Base-by-base conservation (phyloP, 805 yeast genomes). In the Ogataea degrootiae region DNA sequence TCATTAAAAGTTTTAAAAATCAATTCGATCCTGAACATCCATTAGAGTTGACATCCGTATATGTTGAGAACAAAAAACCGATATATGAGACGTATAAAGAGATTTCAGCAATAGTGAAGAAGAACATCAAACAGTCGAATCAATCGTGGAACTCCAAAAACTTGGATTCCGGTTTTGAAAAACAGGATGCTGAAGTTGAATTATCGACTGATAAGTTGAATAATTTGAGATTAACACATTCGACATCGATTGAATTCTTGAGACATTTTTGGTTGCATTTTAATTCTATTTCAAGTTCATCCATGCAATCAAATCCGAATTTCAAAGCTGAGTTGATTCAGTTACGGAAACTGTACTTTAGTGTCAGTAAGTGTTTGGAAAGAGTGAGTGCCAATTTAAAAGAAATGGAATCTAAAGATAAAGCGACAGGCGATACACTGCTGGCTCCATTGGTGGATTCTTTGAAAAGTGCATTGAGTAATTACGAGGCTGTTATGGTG, bases 181-280 rank as follows among this genome's bases (percentile, higher is more conserved):
- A 52, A 33, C 57, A 55, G 26, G 63, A 67, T 41, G 65, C 52
- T 45, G 69, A 66, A 22, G 70, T 68, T 38, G 67, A 65, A 16
- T 34, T 56, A 16, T 48, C 58, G 8, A 45, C 42, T 17, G 56
- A 53, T 35, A 55, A 55, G 44, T 48, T 65, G 19, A 86, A 82
- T 43, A 71, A 75, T 40, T 67, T 86, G 35, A 67, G 82, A 43
- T 64, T 84, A 38, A 73, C 84, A 15, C 91, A 87, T 60, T 78
- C 84, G 1, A 84, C 94, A 0, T 80, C 91, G 2, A 74, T 83
- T 35, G 95, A 86, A 62, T 87, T 86, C 60, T 65, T 87, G 37
- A 77, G 80, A 48, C 95, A 86, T 61, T 87, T 85, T 61, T 87
- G 91, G 85, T 60, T 74, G 1, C 83, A 80, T 59, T 78, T 78